Evolutionary conservation across 2,329 filamentous ascomycete species (phyloP).

Genomic region (Aphanocladium album): DNA sequence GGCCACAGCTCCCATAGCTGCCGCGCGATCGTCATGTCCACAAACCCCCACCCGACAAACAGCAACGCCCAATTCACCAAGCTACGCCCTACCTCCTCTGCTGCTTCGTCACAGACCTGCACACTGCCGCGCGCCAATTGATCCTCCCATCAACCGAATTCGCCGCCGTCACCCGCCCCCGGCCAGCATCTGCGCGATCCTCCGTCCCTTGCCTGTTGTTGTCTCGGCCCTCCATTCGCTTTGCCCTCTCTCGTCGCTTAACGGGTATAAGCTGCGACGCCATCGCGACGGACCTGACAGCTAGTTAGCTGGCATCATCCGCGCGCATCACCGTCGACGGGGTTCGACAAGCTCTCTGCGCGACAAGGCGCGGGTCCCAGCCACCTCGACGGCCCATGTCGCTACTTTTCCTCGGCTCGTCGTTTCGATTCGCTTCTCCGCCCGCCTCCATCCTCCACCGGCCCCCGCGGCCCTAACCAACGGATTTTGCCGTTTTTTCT

Average conservation of each 20-base stretch:
- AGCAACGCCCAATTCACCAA: neutral
- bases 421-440: neutral
- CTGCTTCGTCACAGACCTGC: neutral
- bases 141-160: neutral
- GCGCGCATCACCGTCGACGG: neutral
- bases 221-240: neutral
- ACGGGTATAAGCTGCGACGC: neutral
- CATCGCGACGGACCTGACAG: neutral
- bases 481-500: neutral
- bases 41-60: slow-evolving; percentile 1
- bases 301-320: neutral
- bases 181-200: neutral
- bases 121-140: neutral
- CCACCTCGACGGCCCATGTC: neutral
- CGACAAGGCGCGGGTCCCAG: neutral
- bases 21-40: neutral
- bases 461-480: neutral
- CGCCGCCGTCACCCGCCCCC: neutral
- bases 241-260: neutral
- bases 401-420: neutral
- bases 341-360: neutral
- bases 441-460: neutral
- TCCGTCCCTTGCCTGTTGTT: neutral
- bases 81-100: neutral
- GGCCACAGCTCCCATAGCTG: too few relatives aligned